Evolutionary conservation across 2,329 filamentous ascomycete species (phyloP), one percentile per base, ranked within the genome.

Genomic region (Colletotrichum sp.): DNA sequence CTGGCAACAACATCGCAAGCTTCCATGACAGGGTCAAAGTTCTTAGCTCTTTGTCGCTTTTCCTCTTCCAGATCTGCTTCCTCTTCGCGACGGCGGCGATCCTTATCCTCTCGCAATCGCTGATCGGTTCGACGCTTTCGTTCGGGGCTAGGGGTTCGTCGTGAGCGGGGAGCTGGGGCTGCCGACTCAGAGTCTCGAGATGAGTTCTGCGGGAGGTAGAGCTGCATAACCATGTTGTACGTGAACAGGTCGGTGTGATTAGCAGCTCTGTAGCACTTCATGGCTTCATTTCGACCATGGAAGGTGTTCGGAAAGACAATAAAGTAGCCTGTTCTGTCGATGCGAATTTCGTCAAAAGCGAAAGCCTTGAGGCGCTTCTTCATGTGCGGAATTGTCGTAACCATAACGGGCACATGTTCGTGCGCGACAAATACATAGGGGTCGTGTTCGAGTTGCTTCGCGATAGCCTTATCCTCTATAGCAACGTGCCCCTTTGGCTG

Each of bases 391-490:
- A 98, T 91, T 2, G 96, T 98, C 28, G 95, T 94, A 36, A 91
- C 90, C 81, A 98, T 91, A 15, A 98, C 94, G 2, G 97, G 97
- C 3, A 99, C 96, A 79, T 94, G 96, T 75, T 93, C 91, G 79
- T 95, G 92, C n/a, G 95, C 90, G 73, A 99, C 94, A 82, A 98
- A 98, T 48, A 98, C 93, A 82, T 98, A 98, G 1, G 97, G 97
- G 75, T 95, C 93, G 67, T 92, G 91, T 81, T 93, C 92, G 67
- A 98, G 91, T 78, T 93, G 92, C 39, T 90, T 87, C 27, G 94
- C 86, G 58, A 98, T 89, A 5, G 91, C 91, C 66, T 92, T 91
- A 39, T 89, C 87, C 82, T 96, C 94, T 32, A 95, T 87, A 10
- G 92, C 81, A 25, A 90, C 87, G 70, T 90, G 86, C 27, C 87